These are phyloP conservation scores for Phaseolus lunatus DNA, from an alignment of 306 rosid genomes.

Conservation along the genomic window DNA sequence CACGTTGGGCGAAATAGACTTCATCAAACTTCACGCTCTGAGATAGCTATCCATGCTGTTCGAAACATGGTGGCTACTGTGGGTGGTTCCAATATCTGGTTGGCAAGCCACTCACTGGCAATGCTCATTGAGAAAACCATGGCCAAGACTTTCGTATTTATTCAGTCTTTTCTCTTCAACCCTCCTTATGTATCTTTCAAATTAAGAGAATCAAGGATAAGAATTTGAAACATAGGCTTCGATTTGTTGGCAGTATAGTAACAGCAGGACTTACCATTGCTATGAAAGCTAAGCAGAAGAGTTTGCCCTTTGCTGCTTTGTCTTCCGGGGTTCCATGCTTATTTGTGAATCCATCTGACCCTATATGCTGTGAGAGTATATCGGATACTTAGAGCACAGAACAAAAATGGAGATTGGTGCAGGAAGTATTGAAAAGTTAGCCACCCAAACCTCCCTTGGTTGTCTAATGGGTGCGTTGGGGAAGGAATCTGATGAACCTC, in stretches of 20 bases:
- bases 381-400: slow-evolving; percentile 92
- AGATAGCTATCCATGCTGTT: slow-evolving; percentile 77
- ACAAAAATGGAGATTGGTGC: slow-evolving; percentile 84
- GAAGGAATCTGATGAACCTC: slow-evolving; percentile 67
- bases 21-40: slow-evolving; percentile 78
- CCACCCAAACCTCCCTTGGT: slow-evolving; percentile 78
- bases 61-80: slow-evolving; percentile 70
- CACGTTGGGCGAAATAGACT: slow-evolving; percentile 68
- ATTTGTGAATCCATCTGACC: slow-evolving; percentile 84
- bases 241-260: slow-evolving; percentile 75
- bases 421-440: slow-evolving; percentile 75
- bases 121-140: slow-evolving; percentile 85
- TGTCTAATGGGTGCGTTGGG: slow-evolving; percentile 75
- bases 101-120: slow-evolving; percentile 92
- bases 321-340: slow-evolving; percentile 78
- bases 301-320: slow-evolving; percentile 52
- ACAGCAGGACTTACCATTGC: slow-evolving; percentile 84
- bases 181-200: slow-evolving; percentile 84
- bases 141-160: slow-evolving; percentile 67
- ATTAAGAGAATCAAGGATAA: slow-evolving; percentile 77
- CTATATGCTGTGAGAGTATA: slow-evolving; percentile 75
- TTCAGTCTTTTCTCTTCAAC: slow-evolving; percentile 84
- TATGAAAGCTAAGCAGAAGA: slow-evolving; percentile 63
- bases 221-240: slow-evolving; percentile 71
- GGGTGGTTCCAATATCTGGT: slow-evolving; percentile 81